A percentile compares a stretch with the other conserved stretches of the same genome.
phyloP scores from a whole-genome alignment of 331 rosid genomes.

The Malus hybrid region DNA sequence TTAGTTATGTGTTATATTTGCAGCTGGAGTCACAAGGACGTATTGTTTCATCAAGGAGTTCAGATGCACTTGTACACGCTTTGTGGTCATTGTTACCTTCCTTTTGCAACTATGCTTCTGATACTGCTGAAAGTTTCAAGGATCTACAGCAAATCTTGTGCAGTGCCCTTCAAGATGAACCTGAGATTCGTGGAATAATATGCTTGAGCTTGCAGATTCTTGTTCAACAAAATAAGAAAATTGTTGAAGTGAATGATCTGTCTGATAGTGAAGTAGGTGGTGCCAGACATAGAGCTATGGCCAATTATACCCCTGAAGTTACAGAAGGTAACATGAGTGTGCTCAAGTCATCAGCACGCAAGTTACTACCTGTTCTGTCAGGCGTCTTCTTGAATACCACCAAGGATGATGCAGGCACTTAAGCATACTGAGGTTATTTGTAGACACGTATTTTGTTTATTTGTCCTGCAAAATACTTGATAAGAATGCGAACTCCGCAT shows the following conservation, averaged over 20 bases:
- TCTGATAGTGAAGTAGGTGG: conserved; percentile 25
- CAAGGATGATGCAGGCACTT: conserved; percentile 72
- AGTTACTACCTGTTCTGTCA: conserved; percentile 46
- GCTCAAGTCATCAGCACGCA: conserved; percentile 45
- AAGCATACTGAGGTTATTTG: neutral
- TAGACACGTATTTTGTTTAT: neutral
- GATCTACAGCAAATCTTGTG: conserved; percentile 49
- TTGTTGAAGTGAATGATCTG: conserved; percentile 25
- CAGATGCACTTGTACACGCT: conserved; percentile 62
- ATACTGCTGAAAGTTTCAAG: conserved; percentile 62
- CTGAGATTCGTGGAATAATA: conserved; percentile 64
- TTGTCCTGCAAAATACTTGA: neutral
- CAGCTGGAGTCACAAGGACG: conserved; percentile 85
- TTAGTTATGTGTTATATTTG: conserved; percentile 15
- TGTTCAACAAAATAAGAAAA: conserved; percentile 69
- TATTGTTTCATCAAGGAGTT: conserved; percentile 57
- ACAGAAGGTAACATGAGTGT: conserved; percentile 46
- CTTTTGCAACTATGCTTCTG: conserved; percentile 84
- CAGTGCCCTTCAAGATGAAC: conserved; percentile 49
- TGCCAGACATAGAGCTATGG: conserved; percentile 30
- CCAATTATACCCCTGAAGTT: conserved; percentile 46
- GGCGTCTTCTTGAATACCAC: conserved; percentile 43
- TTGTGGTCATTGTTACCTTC: conserved; percentile 94
- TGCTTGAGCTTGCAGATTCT: conserved; percentile 83
- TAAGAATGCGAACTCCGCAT: neutral